These are phyloP conservation scores for Selaginella moellendorffii DNA, from an alignment of 75 land plant genomes.

Conservation along the genomic window DNA sequence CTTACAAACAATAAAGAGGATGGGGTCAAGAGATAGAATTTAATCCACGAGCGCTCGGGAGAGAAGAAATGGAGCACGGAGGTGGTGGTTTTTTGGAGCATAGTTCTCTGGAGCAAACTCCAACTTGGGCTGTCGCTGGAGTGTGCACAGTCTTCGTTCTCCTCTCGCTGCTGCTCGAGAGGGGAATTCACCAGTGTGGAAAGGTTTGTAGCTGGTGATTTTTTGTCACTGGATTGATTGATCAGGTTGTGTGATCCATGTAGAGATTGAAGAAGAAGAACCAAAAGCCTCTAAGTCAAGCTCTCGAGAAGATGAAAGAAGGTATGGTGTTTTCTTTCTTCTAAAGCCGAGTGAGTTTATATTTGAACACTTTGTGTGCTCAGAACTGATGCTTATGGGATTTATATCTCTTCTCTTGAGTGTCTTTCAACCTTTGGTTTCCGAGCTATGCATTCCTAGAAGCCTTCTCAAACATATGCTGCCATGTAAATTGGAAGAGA, in stretches of 20 bases:
- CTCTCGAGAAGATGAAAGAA: no score
- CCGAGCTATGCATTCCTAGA: slow-evolving; percentile 34
- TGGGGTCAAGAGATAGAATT: no score
- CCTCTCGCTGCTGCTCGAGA: slow-evolving; percentile 42
- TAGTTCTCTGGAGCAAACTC: slow-evolving; percentile 54
- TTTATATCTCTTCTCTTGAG: slow-evolving; percentile 46
- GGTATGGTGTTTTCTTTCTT: not conserved
- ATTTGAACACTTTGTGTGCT: not conserved
- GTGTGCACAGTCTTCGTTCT: slow-evolving; percentile 54
- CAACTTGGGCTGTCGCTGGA: slow-evolving; percentile 65
- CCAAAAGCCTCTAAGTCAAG: no score
- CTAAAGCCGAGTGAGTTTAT: not conserved
- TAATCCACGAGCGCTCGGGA: no score
- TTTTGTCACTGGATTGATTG: not conserved
- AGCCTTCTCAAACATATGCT: slow-evolving; percentile 18
- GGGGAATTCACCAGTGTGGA: slow-evolving; percentile 48
- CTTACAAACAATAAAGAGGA: no score
- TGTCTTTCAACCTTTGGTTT: slow-evolving; percentile 20
- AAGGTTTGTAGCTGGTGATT: slow-evolving; percentile 20
- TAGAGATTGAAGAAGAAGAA: no score
- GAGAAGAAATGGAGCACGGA: no score
- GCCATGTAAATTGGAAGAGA: slow-evolving; percentile 22
- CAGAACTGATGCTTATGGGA: slow-evolving; percentile 49
- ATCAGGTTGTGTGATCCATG: no score
- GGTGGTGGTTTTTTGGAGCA: no score